A percentile compares a stretch with the other conserved stretches of the same genome.
phyloP scores from a whole-genome alignment of 164 flowering plant genomes.

The Macadamia integrifolia region DNA sequence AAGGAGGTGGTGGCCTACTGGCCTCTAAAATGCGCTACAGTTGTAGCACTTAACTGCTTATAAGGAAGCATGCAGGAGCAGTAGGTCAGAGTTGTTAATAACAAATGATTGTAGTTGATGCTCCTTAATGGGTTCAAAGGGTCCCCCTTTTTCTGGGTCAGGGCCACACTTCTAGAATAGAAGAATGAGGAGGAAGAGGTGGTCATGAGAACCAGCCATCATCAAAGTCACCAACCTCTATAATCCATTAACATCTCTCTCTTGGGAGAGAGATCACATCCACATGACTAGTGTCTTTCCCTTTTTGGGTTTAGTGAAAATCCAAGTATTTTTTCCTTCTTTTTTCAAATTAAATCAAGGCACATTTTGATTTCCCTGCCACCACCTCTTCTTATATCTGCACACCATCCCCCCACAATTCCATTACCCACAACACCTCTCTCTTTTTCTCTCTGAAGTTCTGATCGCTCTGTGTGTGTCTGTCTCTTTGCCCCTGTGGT shows the following conservation, averaged over 20 bases:
- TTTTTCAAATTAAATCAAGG: slow-evolving; percentile 11
- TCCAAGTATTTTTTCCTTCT: slow-evolving; percentile 41
- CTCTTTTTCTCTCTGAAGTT: slow-evolving; percentile 6
- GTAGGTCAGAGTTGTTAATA: too few species aligned
- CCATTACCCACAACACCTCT: neutral
- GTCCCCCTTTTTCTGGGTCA: too few species aligned
- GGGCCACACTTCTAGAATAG: neutral
- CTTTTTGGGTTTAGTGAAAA: slow-evolving; percentile 26
- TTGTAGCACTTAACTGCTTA: too few species aligned
- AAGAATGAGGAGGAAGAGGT: neutral
- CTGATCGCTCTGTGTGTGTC: slow-evolving; percentile 9
- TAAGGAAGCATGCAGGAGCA: too few species aligned
- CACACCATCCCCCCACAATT: slow-evolving; percentile 2
- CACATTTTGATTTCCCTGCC: slow-evolving; percentile 31
- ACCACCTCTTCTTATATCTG: slow-evolving; percentile 16
- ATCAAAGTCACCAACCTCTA: too few species aligned
- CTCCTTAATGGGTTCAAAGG: too few species aligned
- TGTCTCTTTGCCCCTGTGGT: slow-evolving; percentile 8
- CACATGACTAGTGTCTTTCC: neutral
- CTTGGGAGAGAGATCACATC: too few species aligned
- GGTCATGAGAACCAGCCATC: neutral
- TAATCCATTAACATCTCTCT: too few species aligned
- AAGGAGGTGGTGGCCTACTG: too few species aligned
- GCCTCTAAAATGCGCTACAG: too few species aligned
- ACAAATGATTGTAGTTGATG: too few species aligned